These are phyloP conservation scores for Wilcoxina mikolae DNA, from an alignment of 495 filamentous ascomycete species.

Conservation along the genomic window DNA sequence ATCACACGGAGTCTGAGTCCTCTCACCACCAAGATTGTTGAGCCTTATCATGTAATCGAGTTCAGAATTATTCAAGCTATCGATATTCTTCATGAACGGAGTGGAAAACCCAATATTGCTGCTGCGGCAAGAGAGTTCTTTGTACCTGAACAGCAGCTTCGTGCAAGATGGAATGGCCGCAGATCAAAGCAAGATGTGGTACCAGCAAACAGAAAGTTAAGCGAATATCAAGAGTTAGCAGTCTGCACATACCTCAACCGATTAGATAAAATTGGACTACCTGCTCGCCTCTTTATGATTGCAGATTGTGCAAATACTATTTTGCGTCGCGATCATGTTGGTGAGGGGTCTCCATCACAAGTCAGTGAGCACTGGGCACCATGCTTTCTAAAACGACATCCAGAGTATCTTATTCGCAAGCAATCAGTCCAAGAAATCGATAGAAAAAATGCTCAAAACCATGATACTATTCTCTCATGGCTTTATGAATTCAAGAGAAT, in stretches of 20 bases:
- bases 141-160: neutral
- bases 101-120: neutral
- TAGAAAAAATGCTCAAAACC: conserved; percentile 4
- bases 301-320: conserved; percentile 11
- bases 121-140: neutral
- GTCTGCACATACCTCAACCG: conserved; percentile 9
- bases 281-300: conserved; percentile 6
- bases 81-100: neutral
- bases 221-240: conserved; percentile 5
- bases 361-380: conserved; percentile 5
- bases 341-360: neutral
- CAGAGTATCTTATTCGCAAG: conserved; percentile 8
- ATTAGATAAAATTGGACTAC: conserved; percentile 8
- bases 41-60: too few species aligned
- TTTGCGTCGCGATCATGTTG: neutral
- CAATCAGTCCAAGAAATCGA: neutral
- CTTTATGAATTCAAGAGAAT: conserved; percentile 10
- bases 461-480: conserved; percentile 13
- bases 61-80: too few species aligned
- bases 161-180: neutral
- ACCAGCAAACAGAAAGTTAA: neutral
- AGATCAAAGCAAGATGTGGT: neutral
- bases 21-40: too few species aligned
- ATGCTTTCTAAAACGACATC: conserved; percentile 18
- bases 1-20: too few species aligned